Base-by-base conservation (phyloP, 2,329 filamentous ascomycete species). In the Claviceps arundinis region DNA sequence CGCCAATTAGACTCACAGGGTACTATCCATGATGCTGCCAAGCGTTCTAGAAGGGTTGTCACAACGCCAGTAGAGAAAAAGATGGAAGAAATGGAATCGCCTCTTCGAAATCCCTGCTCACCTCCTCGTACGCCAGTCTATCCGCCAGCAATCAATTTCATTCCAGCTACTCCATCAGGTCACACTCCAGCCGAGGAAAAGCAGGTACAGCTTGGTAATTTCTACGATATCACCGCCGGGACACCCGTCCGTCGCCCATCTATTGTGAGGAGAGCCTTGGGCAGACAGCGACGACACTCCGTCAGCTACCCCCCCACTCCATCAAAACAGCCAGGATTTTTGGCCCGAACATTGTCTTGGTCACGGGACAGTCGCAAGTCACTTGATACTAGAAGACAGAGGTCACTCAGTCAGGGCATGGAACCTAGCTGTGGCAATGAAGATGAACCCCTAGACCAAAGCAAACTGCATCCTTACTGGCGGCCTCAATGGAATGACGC, bases 141-240 rank as follows among this genome's bases (percentile, higher is more conserved):
- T 34, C 69, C 66, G 2, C 67, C 67, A 4, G 62, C 62, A n/a
- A 65, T 84, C 58, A 75, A 79, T 52, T 79, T 84, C 54, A 83
- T 80, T 37, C 80, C 80, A 0, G 79, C 80, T 26, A 83, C 80
- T 0, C 80, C 80, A 3, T 81, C 78, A 2, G 80, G 76, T 2
- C 60, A 76, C 44, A 82, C 79, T 1, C 78, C 80, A 9, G 68
- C 73, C 1, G 60, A 71, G 2, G 78, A 82, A 56, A 75, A 72
- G 58, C 68, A 74, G 52, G 68, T 68, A 24, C 73, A 73, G 57
- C 63, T 78, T 22, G 78, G 78, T 1, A 80, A 77, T 55, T 77
- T 75, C 49, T 75, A 75, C 50, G 76, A 77, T 30, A 67, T 73
- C 24, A 64, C 67, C 2, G 69, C 67, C 16, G 70, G 72, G 52